Base-by-base conservation (phyloP, 2,329 filamentous ascomycete species). In the Xenosphaeropsis pyriputrescens region DNA sequence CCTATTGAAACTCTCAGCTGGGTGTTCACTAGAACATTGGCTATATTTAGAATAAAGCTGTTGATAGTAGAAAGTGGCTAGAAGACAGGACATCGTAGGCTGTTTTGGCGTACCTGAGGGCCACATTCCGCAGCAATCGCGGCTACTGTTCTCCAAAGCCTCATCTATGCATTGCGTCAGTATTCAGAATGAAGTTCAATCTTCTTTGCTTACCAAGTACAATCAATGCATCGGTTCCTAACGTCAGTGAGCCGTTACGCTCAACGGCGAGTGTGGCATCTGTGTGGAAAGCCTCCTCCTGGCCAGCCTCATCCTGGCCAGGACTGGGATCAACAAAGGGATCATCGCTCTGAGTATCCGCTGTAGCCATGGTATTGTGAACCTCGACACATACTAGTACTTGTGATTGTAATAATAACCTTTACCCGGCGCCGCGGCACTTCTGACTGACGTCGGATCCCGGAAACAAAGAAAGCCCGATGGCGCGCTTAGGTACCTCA, bases 181-280 rank as follows among this genome's bases (percentile, higher is more conserved):
- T 39, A 35, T 14, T n/a, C 2, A 16, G 12, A 18, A 22, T 19
- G 7, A 9, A 14, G 4, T 6, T 35, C 12, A n/a, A 16, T 2
- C 4, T 6, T 35, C 15, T 15, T 33, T 18, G 32, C 58, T 41
- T 60, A 75, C 72, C 72, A 38, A 71, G 53, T 11, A 80, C 62
- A 43, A 75, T 63, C 36, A 80, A 60, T 19, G 70, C 65, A 47
- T 80, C 73, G 1, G 67, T 69, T 15, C 66, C 68, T 32, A 81
- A 58, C 1, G 72, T 77, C 36, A 81, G 58, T 18, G 67, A 72
- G 9, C 70, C 71, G 53, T 72, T 67, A 41, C 68, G 62, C 47
- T 68, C 71, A 14, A 79, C 67, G 35, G 58, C 53, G 39, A 76
- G 57, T 31, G 67, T 70, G 35, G 60, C 54, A 43, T 63, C 62